phyloP scores from a whole-genome alignment of 1,139 yeast genomes.

The Suhomyces yuchorum region DNA sequence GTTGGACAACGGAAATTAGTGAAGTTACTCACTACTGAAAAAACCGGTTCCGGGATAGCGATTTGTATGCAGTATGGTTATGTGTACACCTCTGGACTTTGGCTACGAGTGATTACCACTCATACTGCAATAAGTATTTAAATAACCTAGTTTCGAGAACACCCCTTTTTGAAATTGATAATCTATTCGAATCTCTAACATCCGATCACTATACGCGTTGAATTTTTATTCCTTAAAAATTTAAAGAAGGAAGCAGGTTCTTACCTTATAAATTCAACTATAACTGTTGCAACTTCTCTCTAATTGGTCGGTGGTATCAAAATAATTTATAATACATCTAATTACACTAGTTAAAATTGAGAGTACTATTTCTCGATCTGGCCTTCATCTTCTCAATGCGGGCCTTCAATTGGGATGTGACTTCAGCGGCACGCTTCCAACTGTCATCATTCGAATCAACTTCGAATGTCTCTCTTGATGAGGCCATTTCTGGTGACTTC shows the following conservation, averaged over 20 bases:
- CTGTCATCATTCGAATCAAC: constrained; percentile 60
- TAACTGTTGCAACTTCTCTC: too few species aligned
- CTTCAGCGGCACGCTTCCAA: constrained; percentile 90
- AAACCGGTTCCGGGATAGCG: constrained; percentile 11
- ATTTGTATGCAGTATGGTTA: background rate
- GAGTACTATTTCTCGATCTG: constrained; percentile 39
- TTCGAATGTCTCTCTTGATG: constrained; percentile 24
- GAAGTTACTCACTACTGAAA: constrained; percentile 5
- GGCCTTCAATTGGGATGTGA: constrained; percentile 80
- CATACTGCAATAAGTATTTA: too few species aligned
- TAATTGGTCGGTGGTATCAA: background rate
- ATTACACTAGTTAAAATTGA: constrained; percentile 12
- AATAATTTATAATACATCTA: constrained; percentile 5
- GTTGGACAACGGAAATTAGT: constrained; percentile 30
- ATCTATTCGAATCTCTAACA: too few species aligned
- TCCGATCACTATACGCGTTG: too few species aligned
- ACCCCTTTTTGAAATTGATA: too few species aligned
- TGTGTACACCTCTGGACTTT: background rate
- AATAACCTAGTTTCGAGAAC: too few species aligned
- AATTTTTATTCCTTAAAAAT: too few species aligned
- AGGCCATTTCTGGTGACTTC: constrained; percentile 16
- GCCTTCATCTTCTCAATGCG: constrained; percentile 90
- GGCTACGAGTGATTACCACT: too few species aligned
- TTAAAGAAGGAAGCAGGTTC: too few species aligned
- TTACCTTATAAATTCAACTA: too few species aligned